Conservation (phyloP, 495 filamentous ascomycete genomes). For the Xylaria cubensis region DNA sequence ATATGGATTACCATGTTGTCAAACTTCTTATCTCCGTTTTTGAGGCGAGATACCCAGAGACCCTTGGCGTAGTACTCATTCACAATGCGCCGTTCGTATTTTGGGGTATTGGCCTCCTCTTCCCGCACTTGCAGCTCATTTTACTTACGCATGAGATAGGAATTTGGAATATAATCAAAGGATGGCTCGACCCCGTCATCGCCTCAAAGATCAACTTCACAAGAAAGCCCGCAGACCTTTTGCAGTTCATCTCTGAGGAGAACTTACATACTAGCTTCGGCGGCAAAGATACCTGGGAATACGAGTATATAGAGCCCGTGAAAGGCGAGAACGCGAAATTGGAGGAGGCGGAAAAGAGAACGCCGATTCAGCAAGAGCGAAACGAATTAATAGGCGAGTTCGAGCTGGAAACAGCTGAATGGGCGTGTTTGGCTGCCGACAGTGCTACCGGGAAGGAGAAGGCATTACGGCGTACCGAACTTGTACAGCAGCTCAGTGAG, state of each 20-base stretch:
- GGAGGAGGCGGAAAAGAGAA: slow-evolving; percentile 8
- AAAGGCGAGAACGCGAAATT: slow-evolving; percentile 22
- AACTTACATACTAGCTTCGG: slow-evolving; percentile 20
- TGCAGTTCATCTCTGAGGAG: slow-evolving; percentile 19
- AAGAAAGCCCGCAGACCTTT: slow-evolving; percentile 14
- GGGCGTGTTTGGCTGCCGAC: background rate
- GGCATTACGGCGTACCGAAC: background rate
- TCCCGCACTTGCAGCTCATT: background rate
- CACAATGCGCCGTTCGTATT: slow-evolving; percentile 30
- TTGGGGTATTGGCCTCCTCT: slow-evolving; percentile 18
- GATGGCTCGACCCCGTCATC: slow-evolving; percentile 28
- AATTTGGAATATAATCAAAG: slow-evolving; percentile 27
- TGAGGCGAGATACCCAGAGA: slow-evolving; percentile 28
- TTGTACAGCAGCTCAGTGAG: background rate
- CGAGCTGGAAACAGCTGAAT: slow-evolving; percentile 11
- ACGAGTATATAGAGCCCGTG: slow-evolving; percentile 21
- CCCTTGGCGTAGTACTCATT: slow-evolving; percentile 19
- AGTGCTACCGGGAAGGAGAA: background rate
- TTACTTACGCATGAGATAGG: background rate
- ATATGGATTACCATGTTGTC: slow-evolving; percentile 27
- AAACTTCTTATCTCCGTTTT: slow-evolving; percentile 23
- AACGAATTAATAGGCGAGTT: slow-evolving; percentile 12
- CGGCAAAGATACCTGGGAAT: slow-evolving; percentile 23
- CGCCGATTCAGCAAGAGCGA: slow-evolving; percentile 15
- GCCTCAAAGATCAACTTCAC: slow-evolving; percentile 29